Conservation (phyloP, 192 early-diverging fungal genomes). For the Entomortierella parvispora region DNA sequence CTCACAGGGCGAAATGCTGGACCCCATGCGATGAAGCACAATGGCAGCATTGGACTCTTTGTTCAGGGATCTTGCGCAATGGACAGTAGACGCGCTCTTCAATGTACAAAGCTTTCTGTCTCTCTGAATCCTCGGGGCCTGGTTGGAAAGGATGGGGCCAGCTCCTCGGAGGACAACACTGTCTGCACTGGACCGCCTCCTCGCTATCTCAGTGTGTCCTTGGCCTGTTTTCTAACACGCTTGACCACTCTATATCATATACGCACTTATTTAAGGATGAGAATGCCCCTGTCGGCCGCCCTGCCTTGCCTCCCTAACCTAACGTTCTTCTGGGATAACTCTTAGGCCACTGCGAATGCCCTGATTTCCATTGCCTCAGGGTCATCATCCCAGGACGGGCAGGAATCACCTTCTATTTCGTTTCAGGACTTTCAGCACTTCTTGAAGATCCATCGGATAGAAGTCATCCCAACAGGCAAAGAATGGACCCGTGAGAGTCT, state of each 20-base stretch:
- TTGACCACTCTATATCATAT: no score
- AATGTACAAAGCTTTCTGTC: no score
- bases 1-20: background rate
- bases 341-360: constrained; percentile 41
- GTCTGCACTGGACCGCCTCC: no score
- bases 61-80: no score
- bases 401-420: constrained; percentile 45
- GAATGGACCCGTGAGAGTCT: constrained; percentile 43
- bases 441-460: constrained; percentile 49
- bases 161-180: no score
- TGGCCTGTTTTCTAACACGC: no score
- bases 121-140: no score
- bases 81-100: no score
- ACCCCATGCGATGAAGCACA: background rate
- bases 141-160: no score
- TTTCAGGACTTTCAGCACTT: constrained; percentile 51
- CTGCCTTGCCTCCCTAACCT: constrained; percentile 4
- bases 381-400: constrained; percentile 17
- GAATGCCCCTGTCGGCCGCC: background rate
- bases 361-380: constrained; percentile 47
- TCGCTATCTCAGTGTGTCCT: no score
- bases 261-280: no score
- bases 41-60: no score
- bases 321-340: background rate
- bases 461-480: constrained; percentile 46